Conservation (phyloP, 23 red algal genomes). For the Cyanidium caldarium region DNA sequence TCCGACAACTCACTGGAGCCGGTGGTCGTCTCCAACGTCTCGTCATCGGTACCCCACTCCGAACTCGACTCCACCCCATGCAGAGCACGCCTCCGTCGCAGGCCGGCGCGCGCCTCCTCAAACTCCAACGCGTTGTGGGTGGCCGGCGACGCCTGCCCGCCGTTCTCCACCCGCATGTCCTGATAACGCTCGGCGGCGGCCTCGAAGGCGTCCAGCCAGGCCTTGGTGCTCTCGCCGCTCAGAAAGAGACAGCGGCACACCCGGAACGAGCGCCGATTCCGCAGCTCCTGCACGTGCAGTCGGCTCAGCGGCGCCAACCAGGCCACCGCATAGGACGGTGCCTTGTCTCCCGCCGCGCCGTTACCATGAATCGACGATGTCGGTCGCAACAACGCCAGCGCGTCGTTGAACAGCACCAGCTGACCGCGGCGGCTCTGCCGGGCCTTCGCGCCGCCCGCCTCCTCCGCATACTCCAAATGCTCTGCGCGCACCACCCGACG, state of each 20-base stretch:
- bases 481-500: neutral
- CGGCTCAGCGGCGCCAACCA: neutral
- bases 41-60: neutral
- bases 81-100: neutral
- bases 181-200: neutral
- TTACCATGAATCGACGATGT: neutral
- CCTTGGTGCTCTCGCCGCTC: neutral
- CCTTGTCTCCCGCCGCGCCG: no score
- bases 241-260: neutral
- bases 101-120: neutral
- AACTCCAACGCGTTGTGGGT: conserved; percentile 2
- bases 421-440: neutral
- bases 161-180: neutral
- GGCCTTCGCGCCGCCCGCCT: neutral
- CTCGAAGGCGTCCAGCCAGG: neutral
- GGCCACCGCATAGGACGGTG: neutral
- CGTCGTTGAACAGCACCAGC: neutral
- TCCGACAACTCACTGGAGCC: neutral
- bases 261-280: neutral
- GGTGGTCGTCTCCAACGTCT: neutral
- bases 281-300: neutral
- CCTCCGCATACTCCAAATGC: neutral
- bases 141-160: neutral
- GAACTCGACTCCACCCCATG: neutral
- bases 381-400: neutral